phyloP scores from a whole-genome alignment of 768 basidiomycete genomes.

The Agrocybe pediades region DNA sequence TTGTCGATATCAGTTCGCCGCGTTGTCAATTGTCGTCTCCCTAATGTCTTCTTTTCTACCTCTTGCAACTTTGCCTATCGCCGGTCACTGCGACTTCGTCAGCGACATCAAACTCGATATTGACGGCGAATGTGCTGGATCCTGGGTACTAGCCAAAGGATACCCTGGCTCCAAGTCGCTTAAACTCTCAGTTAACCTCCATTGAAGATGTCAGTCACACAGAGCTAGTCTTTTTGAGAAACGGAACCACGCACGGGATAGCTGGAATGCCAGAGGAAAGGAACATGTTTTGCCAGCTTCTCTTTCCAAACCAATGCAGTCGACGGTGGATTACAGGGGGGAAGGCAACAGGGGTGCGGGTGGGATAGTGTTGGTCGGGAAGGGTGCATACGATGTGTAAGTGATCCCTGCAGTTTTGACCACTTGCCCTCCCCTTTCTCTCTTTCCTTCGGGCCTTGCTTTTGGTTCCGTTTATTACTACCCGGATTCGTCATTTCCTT shows the following conservation, averaged over 20 bases:
- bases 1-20: too few relatives aligned
- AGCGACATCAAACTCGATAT: too few relatives aligned
- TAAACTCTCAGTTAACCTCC: background rate
- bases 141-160: too few relatives aligned
- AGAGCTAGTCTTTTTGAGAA: background rate
- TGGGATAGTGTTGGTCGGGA: constrained; percentile 61
- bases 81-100: too few relatives aligned
- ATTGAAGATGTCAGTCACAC: background rate
- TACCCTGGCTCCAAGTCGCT: too few relatives aligned
- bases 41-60: too few relatives aligned
- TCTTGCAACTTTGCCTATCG: too few relatives aligned
- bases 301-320: too few relatives aligned
- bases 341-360: constrained; percentile 48
- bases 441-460: background rate
- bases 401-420: too few relatives aligned
- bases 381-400: constrained; percentile 54
- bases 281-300: constrained; percentile 5
- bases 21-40: too few relatives aligned
- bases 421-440: background rate
- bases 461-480: background rate
- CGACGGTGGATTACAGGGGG: constrained; percentile 9
- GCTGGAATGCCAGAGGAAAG: constrained; percentile 20
- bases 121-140: too few relatives aligned
- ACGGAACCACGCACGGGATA: background rate
- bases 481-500: background rate